These are phyloP conservation scores for Peribolospora kevripleyi DNA, from an alignment of 768 basidiomycete genomes.

Conservation along the genomic window DNA sequence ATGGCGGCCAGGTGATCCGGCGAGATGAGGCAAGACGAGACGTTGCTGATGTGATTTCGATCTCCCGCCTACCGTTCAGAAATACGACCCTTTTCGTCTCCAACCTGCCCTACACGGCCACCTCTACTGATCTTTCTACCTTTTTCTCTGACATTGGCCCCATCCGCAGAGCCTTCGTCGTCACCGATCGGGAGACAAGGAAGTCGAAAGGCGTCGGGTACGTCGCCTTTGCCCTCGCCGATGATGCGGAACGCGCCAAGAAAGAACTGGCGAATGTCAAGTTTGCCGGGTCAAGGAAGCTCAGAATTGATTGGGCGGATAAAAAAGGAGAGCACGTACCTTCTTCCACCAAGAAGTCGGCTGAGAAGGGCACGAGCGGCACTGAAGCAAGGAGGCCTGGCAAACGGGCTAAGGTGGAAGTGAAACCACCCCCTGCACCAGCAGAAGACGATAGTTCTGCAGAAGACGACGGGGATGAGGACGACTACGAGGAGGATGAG, in stretches of 20 bases:
- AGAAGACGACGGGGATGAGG: slow-evolving; percentile 13
- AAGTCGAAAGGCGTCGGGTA: slow-evolving; percentile 87
- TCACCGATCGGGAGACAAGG: slow-evolving; percentile 47
- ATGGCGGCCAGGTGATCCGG: background rate
- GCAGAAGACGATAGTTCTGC: slow-evolving; percentile 11
- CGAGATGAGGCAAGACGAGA: slow-evolving; percentile 5
- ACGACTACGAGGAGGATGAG: slow-evolving; percentile 13
- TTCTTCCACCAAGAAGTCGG: slow-evolving; percentile 28
- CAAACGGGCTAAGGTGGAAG: slow-evolving; percentile 45
- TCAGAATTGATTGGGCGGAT: slow-evolving; percentile 26
- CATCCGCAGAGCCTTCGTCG: slow-evolving; percentile 78
- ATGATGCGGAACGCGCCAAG: slow-evolving; percentile 67
- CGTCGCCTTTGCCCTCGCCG: slow-evolving; percentile 66
- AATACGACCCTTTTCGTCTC: slow-evolving; percentile 66
- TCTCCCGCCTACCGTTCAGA: background rate
- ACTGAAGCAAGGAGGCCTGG: slow-evolving; percentile 85
- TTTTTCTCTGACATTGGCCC: slow-evolving; percentile 91
- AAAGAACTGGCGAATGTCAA: slow-evolving; percentile 55
- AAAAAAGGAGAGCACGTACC: slow-evolving; percentile 25
- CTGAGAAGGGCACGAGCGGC: slow-evolving; percentile 32
- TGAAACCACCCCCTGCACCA: slow-evolving; percentile 11
- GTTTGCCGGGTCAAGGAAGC: slow-evolving; percentile 28
- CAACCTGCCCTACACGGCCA: slow-evolving; percentile 71
- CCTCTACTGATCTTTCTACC: slow-evolving; percentile 69
- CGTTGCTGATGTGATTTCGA: background rate